Base-by-base conservation (phyloP, 1,139 yeast genomes). In the Hyphopichia pseudoburtonii region DNA sequence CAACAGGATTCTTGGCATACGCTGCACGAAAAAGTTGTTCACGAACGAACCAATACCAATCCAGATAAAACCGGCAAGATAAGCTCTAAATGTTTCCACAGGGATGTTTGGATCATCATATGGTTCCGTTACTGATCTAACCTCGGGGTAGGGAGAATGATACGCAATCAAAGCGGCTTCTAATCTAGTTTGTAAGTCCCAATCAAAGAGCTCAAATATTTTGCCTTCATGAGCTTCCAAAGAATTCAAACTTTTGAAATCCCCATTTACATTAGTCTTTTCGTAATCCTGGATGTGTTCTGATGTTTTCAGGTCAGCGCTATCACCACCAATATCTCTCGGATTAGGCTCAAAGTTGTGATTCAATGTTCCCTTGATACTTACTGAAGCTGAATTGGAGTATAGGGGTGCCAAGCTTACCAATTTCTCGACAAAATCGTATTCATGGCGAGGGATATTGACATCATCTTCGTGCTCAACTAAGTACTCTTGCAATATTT, bases 91-190 rank as follows among this genome's bases (percentile, higher is more conserved):
- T 2, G 84, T 78, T 54, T 80, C 86, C 42, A 70, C 65, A 4
- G 76, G 73, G 23, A 65, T 55, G 2, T 46, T 50, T 2, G 73
- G 71, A 46, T 78, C 81, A 50, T 79, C 83, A 32, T 56, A 57
- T 15, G 80, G 76, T 35, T 70, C 73, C 18, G 80, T 65, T 21
- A 78, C 74, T 7, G 86, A 68, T 44, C 87, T 66, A 5, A 80
- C 84, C 54, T 80, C 86, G 3, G 82, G 77, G 51, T 81, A 80
- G 1, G 84, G 82, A 1, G 84, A 79, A 53, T 71, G 74, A 50
- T 61, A 78, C 35, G 72, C 63, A 32, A 74, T 59, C 34, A 80
- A 51, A 21, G 68, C 70, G 2, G 81, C 82, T 36, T 66, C 65
- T 17, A 69, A 44, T 41, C 58, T 63, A 5, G 53, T 50, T 43